Conservation (phyloP, 768 basidiomycete species). For the Boletus tylopilopsis region DNA sequence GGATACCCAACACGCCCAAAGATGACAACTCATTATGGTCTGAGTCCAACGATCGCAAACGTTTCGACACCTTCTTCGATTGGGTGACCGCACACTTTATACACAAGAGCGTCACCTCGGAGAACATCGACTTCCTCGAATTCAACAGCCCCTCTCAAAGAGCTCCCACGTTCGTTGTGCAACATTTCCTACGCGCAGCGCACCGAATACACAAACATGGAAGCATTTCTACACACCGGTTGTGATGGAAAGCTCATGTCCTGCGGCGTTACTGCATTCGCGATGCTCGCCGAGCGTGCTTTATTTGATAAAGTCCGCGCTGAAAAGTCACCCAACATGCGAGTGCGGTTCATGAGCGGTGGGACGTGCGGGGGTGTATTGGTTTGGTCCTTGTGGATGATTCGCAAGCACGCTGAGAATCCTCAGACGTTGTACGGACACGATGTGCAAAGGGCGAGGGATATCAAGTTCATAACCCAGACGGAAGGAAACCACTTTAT, state of each 20-base stretch:
- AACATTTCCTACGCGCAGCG: conserved; percentile 13
- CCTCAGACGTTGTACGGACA: conserved; percentile 10
- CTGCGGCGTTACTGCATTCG: too few species aligned
- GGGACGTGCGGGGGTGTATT: conserved; percentile 6
- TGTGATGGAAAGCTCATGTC: conserved; percentile 15
- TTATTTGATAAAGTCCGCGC: conserved; percentile 15
- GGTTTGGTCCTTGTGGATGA: conserved; percentile 12
- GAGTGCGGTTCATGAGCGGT: conserved; percentile 19
- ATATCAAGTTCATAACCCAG: conserved; percentile 13
- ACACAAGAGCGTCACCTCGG: conserved; percentile 17
- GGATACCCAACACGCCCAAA: not conserved
- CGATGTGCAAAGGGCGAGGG: conserved; percentile 17
- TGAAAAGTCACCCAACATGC: conserved; percentile 6
- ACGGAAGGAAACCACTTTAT: conserved; percentile 24
- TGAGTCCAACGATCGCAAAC: conserved; percentile 5
- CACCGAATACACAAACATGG: conserved; percentile 5
- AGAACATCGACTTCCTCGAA: conserved; percentile 16
- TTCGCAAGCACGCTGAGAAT: conserved; percentile 6
- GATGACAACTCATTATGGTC: not conserved
- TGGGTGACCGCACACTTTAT: conserved; percentile 12
- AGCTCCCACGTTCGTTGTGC: conserved; percentile 8
- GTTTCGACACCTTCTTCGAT: conserved; percentile 14
- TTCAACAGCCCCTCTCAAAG: conserved; percentile 5
- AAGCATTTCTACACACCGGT: conserved; percentile 5
- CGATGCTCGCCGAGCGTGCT: conserved; percentile 9